A percentile compares a stretch with the other conserved stretches of the same genome.
These are phyloP conservation scores for Pichia nakasei DNA, from an alignment of 805 yeast genomes.

Conservation along the genomic window DNA sequence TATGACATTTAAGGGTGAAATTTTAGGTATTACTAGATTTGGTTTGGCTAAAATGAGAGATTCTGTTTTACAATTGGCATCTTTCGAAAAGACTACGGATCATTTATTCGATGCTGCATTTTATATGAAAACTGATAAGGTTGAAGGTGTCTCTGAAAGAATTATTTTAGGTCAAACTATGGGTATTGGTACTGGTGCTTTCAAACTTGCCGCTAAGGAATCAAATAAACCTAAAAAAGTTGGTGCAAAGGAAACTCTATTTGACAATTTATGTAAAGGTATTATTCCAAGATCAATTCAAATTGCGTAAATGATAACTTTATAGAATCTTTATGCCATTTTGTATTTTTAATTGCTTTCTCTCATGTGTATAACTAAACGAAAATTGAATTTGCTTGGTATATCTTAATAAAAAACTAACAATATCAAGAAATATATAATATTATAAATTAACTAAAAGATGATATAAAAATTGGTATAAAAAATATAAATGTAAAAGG, in stretches of 20 bases:
- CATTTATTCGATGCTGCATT: constrained; percentile 97
- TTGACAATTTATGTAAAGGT: constrained; percentile 34
- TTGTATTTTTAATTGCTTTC: neutral
- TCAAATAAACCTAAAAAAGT: constrained; percentile 24
- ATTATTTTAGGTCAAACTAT: constrained; percentile 96
- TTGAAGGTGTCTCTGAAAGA: constrained; percentile 97
- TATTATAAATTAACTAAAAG: too few relatives aligned
- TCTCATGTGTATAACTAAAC: too few relatives aligned
- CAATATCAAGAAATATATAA: too few relatives aligned
- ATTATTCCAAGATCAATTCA: constrained; percentile 13
- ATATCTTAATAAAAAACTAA: too few relatives aligned
- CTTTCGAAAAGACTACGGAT: constrained; percentile 97
- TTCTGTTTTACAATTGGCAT: constrained; percentile 91
- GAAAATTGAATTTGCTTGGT: too few relatives aligned
- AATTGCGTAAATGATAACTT: constrained; percentile 7
- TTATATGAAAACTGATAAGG: constrained; percentile 90
- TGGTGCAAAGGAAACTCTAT: constrained; percentile 36
- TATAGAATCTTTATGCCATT: neutral
- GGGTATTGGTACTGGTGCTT: constrained; percentile 96
- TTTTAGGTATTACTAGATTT: constrained; percentile 93
- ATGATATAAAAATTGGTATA: neutral
- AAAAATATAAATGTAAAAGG: neutral
- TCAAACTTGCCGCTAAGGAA: constrained; percentile 66
- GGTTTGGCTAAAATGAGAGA: constrained; percentile 98
- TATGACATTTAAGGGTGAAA: constrained; percentile 98